Conservation (phyloP, 371 early-diverging fungal genomes). For the Mortierella sp. region DNA sequence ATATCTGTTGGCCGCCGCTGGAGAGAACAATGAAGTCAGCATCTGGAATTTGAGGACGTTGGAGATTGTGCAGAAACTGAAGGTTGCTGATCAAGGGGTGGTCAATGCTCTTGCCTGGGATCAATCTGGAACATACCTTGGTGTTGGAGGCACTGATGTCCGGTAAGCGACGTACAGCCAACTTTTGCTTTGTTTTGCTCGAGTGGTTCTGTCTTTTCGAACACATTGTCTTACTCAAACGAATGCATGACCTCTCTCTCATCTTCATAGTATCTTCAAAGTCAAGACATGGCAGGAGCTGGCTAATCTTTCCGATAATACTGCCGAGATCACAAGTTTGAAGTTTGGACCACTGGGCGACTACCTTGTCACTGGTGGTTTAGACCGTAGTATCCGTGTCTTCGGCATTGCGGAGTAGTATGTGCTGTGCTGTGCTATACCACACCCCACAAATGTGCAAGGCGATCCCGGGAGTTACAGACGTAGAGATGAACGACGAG, state of each 20-base stretch:
- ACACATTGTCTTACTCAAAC: too few species aligned
- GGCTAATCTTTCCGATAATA: slow-evolving; percentile 64
- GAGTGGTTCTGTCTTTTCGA: neutral
- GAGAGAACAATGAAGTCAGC: slow-evolving; percentile 76
- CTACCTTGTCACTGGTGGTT: slow-evolving; percentile 64
- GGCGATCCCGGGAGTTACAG: too few species aligned
- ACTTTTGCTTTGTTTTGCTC: neutral
- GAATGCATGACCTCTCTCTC: slow-evolving; percentile 2
- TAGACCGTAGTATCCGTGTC: slow-evolving; percentile 73
- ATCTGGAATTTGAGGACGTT: slow-evolving; percentile 95
- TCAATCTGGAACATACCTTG: slow-evolving; percentile 84
- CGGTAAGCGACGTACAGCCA: slow-evolving; percentile 50
- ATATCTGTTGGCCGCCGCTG: slow-evolving; percentile 84
- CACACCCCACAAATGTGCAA: too few species aligned
- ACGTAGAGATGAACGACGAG: too few species aligned
- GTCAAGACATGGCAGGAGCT: slow-evolving; percentile 83
- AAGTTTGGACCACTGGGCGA: slow-evolving; percentile 70
- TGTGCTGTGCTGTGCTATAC: too few species aligned
- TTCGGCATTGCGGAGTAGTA: slow-evolving; percentile 58
- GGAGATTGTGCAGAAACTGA: slow-evolving; percentile 75
- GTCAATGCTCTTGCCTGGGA: slow-evolving; percentile 81
- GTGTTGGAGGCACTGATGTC: slow-evolving; percentile 75
- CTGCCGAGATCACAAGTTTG: slow-evolving; percentile 70
- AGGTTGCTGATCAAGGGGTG: slow-evolving; percentile 65
- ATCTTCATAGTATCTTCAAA: slow-evolving; percentile 64